Percentiles rank a stretch among this genome's conserved stretches.
phyloP scores from a whole-genome alignment of 1,284 basidiomycete genomes.

The Leccinum glutinopallens region DNA sequence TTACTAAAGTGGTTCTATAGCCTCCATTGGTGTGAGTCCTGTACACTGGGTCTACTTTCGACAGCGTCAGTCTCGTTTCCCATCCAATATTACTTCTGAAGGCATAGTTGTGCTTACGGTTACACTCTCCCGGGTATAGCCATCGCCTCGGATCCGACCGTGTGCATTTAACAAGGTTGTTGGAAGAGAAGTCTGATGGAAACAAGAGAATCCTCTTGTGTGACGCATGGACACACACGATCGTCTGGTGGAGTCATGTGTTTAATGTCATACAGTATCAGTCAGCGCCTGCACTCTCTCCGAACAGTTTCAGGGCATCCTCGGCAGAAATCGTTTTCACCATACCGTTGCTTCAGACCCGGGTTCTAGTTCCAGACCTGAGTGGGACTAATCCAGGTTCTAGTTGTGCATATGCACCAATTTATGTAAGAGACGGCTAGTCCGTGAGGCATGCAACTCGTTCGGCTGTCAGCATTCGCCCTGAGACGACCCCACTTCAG shows the following conservation, averaged over 20 bases:
- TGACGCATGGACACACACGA: neutral
- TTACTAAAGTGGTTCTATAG: slow-evolving; percentile 23
- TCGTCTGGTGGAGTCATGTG: neutral
- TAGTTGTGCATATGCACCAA: neutral
- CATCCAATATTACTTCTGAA: slow-evolving; percentile 1
- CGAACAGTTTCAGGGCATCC: neutral
- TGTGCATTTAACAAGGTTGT: slow-evolving; percentile 27
- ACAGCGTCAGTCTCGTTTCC: slow-evolving; percentile 36
- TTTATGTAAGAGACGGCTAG: neutral
- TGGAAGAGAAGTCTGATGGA: slow-evolving; percentile 10
- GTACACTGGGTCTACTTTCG: slow-evolving; percentile 45
- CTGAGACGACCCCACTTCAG: neutral
- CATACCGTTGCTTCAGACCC: neutral
- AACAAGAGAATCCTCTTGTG: slow-evolving; percentile 6
- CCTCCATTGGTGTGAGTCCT: slow-evolving; percentile 44
- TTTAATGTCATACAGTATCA: neutral
- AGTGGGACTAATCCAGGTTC: neutral
- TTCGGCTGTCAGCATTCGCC: neutral
- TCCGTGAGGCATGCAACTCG: neutral
- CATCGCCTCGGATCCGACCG: slow-evolving; percentile 36
- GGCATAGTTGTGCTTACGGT: slow-evolving; percentile 8
- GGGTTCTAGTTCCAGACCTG: neutral
- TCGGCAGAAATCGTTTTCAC: slow-evolving; percentile 2
- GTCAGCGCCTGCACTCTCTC: neutral
- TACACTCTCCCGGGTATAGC: slow-evolving; percentile 17